These are phyloP conservation scores for Mycena capillaripes DNA, from an alignment of 768 basidiomycete genomes.

Conservation along the genomic window DNA sequence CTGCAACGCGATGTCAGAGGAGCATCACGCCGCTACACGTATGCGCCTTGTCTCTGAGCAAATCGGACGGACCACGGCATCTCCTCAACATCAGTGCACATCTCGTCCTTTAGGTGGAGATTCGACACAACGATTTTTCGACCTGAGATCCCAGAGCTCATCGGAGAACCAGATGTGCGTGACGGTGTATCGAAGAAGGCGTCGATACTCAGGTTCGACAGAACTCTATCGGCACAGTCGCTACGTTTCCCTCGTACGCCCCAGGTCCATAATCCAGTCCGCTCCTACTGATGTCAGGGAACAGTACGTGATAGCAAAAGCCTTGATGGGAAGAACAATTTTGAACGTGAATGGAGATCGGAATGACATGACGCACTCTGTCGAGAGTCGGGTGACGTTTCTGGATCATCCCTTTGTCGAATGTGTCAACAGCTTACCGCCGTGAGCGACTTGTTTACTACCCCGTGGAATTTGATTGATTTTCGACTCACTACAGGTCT, in stretches of 20 bases:
- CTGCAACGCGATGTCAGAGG: background rate
- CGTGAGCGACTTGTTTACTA: constrained; percentile 9
- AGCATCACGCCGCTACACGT: too few relatives aligned
- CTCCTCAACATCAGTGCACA: too few relatives aligned
- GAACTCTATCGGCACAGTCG: constrained; percentile 31
- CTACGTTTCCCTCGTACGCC: constrained; percentile 25
- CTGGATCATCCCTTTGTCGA: constrained; percentile 36
- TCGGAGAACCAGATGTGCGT: too few relatives aligned
- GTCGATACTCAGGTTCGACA: constrained; percentile 1
- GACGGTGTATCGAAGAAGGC: constrained; percentile 20
- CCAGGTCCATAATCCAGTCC: background rate
- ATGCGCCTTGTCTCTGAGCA: background rate
- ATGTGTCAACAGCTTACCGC: constrained; percentile 29
- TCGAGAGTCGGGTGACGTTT: constrained; percentile 35
- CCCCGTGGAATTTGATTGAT: background rate
- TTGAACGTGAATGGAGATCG: constrained; percentile 27
- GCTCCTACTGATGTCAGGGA: background rate
- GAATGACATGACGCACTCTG: constrained; percentile 26
- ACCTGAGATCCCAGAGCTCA: too few relatives aligned
- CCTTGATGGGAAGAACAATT: constrained; percentile 2
- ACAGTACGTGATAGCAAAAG: constrained; percentile 24
- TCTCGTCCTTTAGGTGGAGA: too few relatives aligned
- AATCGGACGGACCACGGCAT: too few relatives aligned
- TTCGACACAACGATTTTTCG: too few relatives aligned
- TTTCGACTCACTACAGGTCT: background rate